phyloP scores from a whole-genome alignment of 441 rosid genomes.

The Bruguiera hainesii region DNA sequence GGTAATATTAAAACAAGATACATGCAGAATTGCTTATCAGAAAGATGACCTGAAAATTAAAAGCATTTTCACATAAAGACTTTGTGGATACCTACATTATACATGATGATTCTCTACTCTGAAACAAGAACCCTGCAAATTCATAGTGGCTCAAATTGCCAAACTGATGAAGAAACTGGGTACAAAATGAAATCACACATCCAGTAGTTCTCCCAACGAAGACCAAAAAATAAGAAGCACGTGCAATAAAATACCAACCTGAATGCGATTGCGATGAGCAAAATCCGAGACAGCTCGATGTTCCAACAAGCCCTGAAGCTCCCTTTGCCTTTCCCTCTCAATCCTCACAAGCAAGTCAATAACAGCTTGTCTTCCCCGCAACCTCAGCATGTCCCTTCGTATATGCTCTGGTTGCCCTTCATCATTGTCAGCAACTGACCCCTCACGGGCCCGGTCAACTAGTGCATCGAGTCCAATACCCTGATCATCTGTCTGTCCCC shows the following conservation, averaged over 20 bases:
- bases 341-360: conserved; percentile 78
- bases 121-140: neutral
- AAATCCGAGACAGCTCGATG: conserved; percentile 95
- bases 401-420: conserved; percentile 70
- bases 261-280: conserved; percentile 90
- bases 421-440: conserved; percentile 49
- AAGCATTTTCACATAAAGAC: neutral
- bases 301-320: conserved; percentile 83
- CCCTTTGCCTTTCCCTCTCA: conserved; percentile 88
- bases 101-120: neutral
- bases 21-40: too few relatives aligned
- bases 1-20: too few relatives aligned
- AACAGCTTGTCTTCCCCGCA: conserved; percentile 92
- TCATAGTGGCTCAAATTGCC: neutral
- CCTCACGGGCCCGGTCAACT: conserved; percentile 53
- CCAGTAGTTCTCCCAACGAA: neutral
- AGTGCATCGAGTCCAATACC: conserved; percentile 40
- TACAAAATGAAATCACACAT: neutral
- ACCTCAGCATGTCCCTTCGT: conserved; percentile 69
- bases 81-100: neutral
- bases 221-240: neutral
- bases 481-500: conserved; percentile 57
- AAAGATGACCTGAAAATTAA: neutral
- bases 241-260: conserved; percentile 39
- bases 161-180: neutral